Evolutionary conservation across 805 yeast genomes (phyloP).

Genomic region (Wickerhamiella lipophila): DNA sequence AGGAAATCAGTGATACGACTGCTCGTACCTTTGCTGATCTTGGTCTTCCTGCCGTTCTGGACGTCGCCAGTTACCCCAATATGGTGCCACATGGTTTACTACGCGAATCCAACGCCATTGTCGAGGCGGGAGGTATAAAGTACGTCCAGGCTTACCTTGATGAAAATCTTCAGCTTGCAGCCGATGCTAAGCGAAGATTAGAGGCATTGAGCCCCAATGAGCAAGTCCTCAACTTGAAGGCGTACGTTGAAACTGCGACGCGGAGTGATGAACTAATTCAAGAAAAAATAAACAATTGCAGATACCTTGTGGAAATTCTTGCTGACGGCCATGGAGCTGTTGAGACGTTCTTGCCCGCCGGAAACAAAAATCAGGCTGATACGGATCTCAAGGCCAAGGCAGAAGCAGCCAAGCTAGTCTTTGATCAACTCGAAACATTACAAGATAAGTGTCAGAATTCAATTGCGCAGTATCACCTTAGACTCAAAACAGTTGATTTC

Average conservation of each 20-base stretch:
- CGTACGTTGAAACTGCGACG: constrained; percentile 7
- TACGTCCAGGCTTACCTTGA: constrained; percentile 23
- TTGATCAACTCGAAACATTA: constrained; percentile 5
- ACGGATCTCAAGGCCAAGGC: background rate
- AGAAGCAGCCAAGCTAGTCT: background rate
- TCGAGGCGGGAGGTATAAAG: constrained; percentile 40
- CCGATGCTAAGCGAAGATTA: background rate
- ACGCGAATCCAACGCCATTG: constrained; percentile 43
- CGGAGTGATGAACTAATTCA: constrained; percentile 9
- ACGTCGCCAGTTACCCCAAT: constrained; percentile 43
- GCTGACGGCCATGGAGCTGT: constrained; percentile 8
- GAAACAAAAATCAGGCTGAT: background rate
- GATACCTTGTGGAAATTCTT: constrained; percentile 6
- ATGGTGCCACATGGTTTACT: constrained; percentile 46
- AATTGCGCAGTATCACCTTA: background rate
- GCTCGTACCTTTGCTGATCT: constrained; percentile 31
- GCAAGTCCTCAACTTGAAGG: constrained; percentile 24
- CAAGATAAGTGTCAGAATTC: background rate
- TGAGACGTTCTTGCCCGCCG: constrained; percentile 9
- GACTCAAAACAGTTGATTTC: constrained; percentile 3
- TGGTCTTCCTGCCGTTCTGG: constrained; percentile 51
- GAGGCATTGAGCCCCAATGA: background rate
- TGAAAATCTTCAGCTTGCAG: constrained; percentile 1
- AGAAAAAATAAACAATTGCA: background rate
- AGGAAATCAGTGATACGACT: constrained; percentile 20